Evolutionary conservation across 1,284 basidiomycete species (phyloP), one percentile per base, ranked within the genome.

Genomic region (Tausonia pullulans): DNA sequence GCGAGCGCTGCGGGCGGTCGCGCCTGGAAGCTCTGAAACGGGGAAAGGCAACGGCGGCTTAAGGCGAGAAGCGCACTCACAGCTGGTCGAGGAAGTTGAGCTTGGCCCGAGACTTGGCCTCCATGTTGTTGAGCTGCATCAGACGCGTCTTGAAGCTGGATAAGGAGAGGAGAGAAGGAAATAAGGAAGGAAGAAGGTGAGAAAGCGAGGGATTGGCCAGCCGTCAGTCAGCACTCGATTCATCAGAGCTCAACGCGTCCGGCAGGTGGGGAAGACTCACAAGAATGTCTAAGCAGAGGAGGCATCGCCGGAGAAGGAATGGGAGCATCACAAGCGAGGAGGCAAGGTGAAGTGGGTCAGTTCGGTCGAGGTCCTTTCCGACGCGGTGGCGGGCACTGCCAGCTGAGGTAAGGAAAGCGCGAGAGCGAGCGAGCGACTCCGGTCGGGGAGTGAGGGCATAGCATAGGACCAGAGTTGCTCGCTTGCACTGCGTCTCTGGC

Each of bases 31-130:
- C 27, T 27, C 27, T 27, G 27, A 27, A 2, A 27, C 27, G 27
- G 49, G 41, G 27, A 74, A 40, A 13, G 49, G 44, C n/a, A 74
- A 79, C 9, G 51, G 62, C 76, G 73, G 41, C 6, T 59, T 1
- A 27, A 27, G 27, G 27, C 57, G 43, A 48, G 7, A 10, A 14
- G 27, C 39, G 3, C 8, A 57, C 61, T 78, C 94, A 94, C 52
- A 99, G 82, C 76, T 97, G 93, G 76, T 98, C 95, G 70, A 96
- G 79, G 77, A 97, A 98, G 80, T 97, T 98, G 74, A 97, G 80
- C 76, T 96, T 95, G 54, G 95, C 95, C 69, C 96, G 82, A 61
- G 93, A 94, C 60, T 93, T 90, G 13, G 96, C 96, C 78, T 97
- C 95, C 70, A 99, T 92, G 69, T 91, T 93, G 76, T 98, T 98